These are phyloP conservation scores for Smittium mucronatum DNA, from an alignment of 371 early-diverging fungal genomes.

Conservation along the genomic window DNA sequence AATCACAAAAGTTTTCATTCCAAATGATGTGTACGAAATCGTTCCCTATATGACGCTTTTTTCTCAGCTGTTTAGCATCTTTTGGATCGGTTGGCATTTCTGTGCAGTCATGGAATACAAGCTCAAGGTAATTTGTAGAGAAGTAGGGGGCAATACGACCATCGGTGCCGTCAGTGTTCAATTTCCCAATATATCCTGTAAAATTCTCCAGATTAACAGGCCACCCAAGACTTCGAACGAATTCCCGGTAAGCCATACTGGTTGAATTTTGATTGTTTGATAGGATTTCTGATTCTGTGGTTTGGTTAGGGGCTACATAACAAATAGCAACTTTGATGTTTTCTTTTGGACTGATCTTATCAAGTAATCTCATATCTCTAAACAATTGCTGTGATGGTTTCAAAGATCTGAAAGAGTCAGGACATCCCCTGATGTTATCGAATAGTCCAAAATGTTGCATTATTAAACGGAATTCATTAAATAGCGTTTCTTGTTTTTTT, in stretches of 20 bases:
- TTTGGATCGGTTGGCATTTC: conserved; percentile 71
- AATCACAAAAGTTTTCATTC: conserved; percentile 60
- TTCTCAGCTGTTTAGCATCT: conserved; percentile 61
- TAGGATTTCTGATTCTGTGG: conserved; percentile 70
- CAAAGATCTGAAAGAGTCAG: conserved; percentile 17
- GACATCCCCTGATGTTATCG: conserved; percentile 1
- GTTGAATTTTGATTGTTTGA: conserved; percentile 46
- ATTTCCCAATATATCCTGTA: conserved; percentile 73
- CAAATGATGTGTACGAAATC: conserved; percentile 95
- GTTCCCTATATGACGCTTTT: conserved; percentile 96
- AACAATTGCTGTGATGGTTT: conserved; percentile 17
- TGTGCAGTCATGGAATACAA: conserved; percentile 84
- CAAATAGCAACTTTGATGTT: conserved; percentile 77
- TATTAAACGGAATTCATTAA: not conserved
- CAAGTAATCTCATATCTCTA: conserved; percentile 25
- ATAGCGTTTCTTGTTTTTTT: not conserved
- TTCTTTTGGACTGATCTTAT: conserved; percentile 47
- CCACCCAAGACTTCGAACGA: conserved; percentile 75
- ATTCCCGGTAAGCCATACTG: conserved; percentile 56
- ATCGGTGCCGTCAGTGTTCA: conserved; percentile 66
- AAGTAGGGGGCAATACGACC: conserved; percentile 70
- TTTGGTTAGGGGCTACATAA: conserved; percentile 86
- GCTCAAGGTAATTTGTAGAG: conserved; percentile 64
- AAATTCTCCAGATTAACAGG: conserved; percentile 71
- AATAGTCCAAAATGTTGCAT: conserved; percentile 7